These are phyloP conservation scores for Pseudotsuga menziesii DNA, from an alignment of 75 land plant species.

Conservation along the genomic window DNA sequence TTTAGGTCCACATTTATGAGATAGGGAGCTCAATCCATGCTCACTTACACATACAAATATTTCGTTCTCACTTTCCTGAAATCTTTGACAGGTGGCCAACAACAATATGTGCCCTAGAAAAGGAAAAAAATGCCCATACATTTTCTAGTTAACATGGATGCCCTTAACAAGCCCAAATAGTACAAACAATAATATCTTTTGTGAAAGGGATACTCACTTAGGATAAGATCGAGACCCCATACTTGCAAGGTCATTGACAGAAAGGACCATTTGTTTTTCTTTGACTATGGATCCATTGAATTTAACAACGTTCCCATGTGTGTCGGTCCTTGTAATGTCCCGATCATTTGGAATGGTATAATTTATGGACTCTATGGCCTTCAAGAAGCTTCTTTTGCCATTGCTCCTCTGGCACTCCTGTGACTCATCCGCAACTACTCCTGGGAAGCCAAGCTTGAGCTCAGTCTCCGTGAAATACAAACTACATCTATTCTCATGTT, in stretches of 20 bases:
- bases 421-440: not conserved
- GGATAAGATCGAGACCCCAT: not conserved
- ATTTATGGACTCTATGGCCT: conserved; percentile 37
- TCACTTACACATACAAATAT: no score
- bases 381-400: conserved; percentile 33
- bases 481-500: not conserved
- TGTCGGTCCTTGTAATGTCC: not conserved
- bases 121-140: not conserved
- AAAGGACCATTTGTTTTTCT: conserved; percentile 6
- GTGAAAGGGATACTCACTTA: not conserved
- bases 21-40: no score
- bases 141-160: no score
- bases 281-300: conserved; percentile 13
- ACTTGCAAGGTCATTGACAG: conserved; percentile 24
- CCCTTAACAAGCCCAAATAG: not conserved
- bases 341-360: conserved; percentile 24
- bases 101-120: conserved; percentile 62
- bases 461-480: conserved; percentile 46
- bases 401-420: conserved; percentile 14
- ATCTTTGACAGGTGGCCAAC: conserved; percentile 75
- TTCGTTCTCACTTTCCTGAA: conserved; percentile 50
- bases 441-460: conserved; percentile 48
- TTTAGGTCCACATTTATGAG: no score
- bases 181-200: no score
- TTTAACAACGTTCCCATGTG: conserved; percentile 24